Evolutionary conservation across 495 filamentous ascomycete species (phyloP), one percentile per base, ranked within the genome.

Genomic region (Aspergillus sclerotioniger): DNA sequence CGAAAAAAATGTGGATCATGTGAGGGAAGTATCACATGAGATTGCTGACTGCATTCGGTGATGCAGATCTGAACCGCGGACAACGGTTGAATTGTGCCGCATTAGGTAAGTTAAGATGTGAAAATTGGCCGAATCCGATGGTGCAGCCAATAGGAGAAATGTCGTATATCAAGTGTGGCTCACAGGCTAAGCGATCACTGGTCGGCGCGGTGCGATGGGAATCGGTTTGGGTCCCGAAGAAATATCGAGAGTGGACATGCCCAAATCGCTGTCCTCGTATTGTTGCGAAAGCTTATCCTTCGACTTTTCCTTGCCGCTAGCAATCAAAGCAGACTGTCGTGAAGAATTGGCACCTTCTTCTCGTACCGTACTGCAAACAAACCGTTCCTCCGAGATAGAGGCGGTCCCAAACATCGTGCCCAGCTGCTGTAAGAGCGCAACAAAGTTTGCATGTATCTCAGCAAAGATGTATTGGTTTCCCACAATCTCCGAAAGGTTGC

Each of bases 381-480:
- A 74, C 52, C 66, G 73, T 54, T 78, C 75, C 33, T 80, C 77
- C 1, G 74, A 76, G 19, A 79, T 62, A 3, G 75, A 73, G 15
- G 73, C 57, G 9, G 74, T 75, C 5, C 78, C 78, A 59, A 79
- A 79, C 67, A 79, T 75, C 7, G 67, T 64, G 28, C 85, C 84
- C 37, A 93, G 69, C 62, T 89, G 84, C 44, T 88, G 79, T 54
- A 94, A 67, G 37, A 95, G 71, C 49, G 82, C 80, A 15, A 92
- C 88, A 69, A 97, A 96, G 35, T 82, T 73, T 21, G 84, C 81
- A 72, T 97, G 92, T 39, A 96, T 71, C 71, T 95, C 85, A 31
- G 96, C 85, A 68, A 97, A 97, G 62, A 97, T 88, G 68, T 91
- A 87, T 25, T 90, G 89, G 55, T 89, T 80, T 29, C 92, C 92